Conservation (phyloP, 257 asterid species). For the Petunia axillaris region DNA sequence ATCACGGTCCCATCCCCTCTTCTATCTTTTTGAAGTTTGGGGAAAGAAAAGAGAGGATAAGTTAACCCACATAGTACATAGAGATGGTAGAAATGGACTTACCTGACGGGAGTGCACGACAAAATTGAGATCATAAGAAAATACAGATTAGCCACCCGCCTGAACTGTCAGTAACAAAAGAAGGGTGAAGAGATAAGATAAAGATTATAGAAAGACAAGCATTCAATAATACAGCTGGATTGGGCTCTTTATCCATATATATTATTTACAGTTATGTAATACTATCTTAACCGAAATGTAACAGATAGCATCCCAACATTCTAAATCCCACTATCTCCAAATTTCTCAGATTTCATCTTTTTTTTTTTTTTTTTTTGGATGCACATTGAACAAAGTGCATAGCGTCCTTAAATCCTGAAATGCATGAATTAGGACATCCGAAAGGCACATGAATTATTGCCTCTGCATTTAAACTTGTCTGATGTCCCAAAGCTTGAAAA, state of each 20-base stretch:
- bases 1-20: not conserved
- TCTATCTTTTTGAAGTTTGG: not conserved
- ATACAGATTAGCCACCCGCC: conserved; percentile 99
- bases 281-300: not conserved
- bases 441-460: not conserved
- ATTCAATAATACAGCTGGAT: conserved; percentile 3
- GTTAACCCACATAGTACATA: conserved; percentile 7
- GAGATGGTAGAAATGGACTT: conserved; percentile 26
- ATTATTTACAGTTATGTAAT: not conserved
- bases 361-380: not conserved
- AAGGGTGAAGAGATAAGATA: conserved; percentile 47
- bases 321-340: not conserved
- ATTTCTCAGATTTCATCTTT: not conserved
- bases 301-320: not conserved
- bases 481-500: not conserved
- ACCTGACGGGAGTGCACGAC: conserved; percentile 99
- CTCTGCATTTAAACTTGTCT: not conserved
- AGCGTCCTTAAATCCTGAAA: not conserved
- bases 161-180: conserved; percentile 81
- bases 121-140: conserved; percentile 97
- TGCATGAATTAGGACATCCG: not conserved
- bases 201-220: conserved; percentile 32
- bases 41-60: conserved; percentile 14
- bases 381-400: not conserved
- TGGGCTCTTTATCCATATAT: conserved; percentile 2